Conservation (phyloP, 2,329 filamentous ascomycete genomes). For the Scedosporium aurantiacum region DNA sequence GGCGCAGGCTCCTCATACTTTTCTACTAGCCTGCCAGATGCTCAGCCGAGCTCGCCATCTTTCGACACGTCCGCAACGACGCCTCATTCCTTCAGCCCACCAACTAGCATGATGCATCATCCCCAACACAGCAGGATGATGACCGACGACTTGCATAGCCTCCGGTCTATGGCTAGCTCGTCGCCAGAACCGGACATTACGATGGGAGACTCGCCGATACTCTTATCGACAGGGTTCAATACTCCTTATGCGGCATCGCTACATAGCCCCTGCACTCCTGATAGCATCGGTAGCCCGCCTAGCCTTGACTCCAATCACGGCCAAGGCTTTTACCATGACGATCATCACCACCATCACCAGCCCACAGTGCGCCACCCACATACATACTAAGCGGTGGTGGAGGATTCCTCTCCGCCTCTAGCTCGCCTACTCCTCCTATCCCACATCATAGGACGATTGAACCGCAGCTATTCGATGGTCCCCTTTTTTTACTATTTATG, state of each 20-base stretch:
- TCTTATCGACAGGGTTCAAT: constrained; percentile 13
- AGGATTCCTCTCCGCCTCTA: no score
- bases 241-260: constrained; percentile 7
- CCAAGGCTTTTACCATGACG: not conserved
- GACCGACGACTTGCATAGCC: constrained; percentile 24
- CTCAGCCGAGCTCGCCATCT: not conserved
- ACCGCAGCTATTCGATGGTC: no score
- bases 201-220: constrained; percentile 23
- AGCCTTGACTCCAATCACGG: not conserved
- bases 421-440: no score
- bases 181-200: constrained; percentile 22
- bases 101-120: constrained; percentile 10
- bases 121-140: constrained; percentile 21
- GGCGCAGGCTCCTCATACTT: constrained; percentile 6
- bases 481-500: no score
- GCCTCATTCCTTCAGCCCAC: constrained; percentile 3
- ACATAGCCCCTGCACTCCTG: not conserved
- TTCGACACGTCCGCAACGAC: constrained; percentile 10
- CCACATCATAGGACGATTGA: no score
- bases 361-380: not conserved
- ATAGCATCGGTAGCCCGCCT: not conserved
- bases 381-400: not conserved
- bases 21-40: constrained; percentile 9
- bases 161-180: constrained; percentile 21
- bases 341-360: not conserved